A percentile compares a stretch with the other conserved stretches of the same genome.
Conservation (phyloP, 192 early-diverging fungal genomes). For the Diversispora epigaea region DNA sequence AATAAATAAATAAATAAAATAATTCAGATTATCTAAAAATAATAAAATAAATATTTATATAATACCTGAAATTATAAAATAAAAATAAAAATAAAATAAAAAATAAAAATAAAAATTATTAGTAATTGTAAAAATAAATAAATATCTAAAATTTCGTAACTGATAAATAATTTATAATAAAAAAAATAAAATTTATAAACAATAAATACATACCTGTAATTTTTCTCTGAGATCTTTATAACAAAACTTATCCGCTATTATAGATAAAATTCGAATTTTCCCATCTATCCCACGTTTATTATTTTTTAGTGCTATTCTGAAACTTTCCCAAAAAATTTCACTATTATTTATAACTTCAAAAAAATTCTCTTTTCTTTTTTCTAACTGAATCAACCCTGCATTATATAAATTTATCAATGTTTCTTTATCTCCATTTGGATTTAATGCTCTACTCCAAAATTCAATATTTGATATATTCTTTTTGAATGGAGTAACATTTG, state of each 20-base stretch:
- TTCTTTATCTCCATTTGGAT: slow-evolving; percentile 2
- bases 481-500: background rate
- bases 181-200: background rate
- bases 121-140: no score
- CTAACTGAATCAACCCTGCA: background rate
- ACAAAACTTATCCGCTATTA: background rate
- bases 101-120: no score
- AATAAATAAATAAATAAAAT: no score
- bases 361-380: no score
- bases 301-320: background rate
- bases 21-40: no score
- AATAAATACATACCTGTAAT: slow-evolving; percentile 1
- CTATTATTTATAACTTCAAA: background rate
- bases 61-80: no score
- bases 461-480: background rate
- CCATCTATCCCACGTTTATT: background rate
- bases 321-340: background rate
- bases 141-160: no score
- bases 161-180: background rate
- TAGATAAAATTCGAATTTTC: no score
- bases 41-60: no score
- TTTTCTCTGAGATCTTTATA: slow-evolving; percentile 2
- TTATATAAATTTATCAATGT: no score
- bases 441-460: background rate
- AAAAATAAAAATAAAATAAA: no score